A percentile compares a stretch with the other conserved stretches of the same genome.
Evolutionary conservation across 345 rosid species (phyloP).

Genomic region (Erysimum cheiranthoides): DNA sequence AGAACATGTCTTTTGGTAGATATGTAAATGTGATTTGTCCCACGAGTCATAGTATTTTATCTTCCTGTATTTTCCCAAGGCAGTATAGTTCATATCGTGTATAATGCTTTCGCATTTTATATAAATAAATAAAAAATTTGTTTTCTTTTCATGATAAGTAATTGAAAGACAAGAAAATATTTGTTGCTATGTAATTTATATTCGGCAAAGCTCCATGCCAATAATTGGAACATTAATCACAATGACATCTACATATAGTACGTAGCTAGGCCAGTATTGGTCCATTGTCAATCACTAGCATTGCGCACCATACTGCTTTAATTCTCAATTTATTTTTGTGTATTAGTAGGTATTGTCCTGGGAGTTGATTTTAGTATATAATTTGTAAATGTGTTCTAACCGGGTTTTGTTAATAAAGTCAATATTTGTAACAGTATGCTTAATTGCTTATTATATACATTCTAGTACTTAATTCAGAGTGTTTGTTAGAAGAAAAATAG

Average conservation of each 20-base stretch:
- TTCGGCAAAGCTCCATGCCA: slow-evolving; percentile 7
- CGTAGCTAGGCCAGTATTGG: background rate
- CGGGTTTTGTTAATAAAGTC: background rate
- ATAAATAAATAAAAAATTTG: slow-evolving; percentile 19
- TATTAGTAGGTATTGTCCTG: background rate
- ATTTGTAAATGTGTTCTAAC: background rate
- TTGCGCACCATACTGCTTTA: slow-evolving; percentile 3
- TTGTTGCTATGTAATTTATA: background rate
- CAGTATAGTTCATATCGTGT: slow-evolving; percentile 19
- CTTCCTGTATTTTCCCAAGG: background rate
- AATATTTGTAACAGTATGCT: background rate
- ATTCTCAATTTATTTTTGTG: background rate
- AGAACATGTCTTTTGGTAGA: slow-evolving; percentile 31
- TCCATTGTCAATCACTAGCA: background rate
- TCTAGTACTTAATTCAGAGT: too few relatives aligned
- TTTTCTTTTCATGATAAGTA: background rate
- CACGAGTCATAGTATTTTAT: slow-evolving; percentile 9
- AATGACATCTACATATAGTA: background rate
- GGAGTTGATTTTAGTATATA: background rate
- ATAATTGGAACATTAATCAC: background rate
- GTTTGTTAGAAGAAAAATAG: too few relatives aligned
- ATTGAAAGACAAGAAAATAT: background rate
- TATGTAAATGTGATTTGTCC: slow-evolving; percentile 18
- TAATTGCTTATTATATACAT: too few relatives aligned
- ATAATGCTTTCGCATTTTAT: slow-evolving; percentile 13